Base-by-base conservation (phyloP, 768 basidiomycete species). In the Tremella yokohamensis region DNA sequence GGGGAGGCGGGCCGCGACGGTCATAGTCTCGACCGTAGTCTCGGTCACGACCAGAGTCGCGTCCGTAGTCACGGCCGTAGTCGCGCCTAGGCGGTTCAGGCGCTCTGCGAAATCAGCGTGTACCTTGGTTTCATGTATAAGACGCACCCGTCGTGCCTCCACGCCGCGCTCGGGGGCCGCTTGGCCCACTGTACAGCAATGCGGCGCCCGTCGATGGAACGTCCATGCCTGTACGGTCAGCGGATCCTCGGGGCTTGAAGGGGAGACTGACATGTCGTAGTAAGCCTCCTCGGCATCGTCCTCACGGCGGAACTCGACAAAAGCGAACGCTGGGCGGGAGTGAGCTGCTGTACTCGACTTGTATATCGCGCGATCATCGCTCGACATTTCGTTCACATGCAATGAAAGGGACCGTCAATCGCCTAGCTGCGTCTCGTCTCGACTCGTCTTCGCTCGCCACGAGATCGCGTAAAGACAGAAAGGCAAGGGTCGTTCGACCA, bases 271-370 rank as follows among this genome's bases (percentile, higher is more conserved):
- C 88, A 89, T 89, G 59, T 88, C 87, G 70, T 87, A 84, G 76
- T 88, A 89, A 25, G 88, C 87, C 63, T 88, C 87, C 69, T 89
- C 88, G 18, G 88, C 88, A 69, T 89, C 87, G 40, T 85, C 84
- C 49, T 82, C 81, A 69, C 83, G 84, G 73, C 86, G 84, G 71
- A 89, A 90, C 76, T 90, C 88, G 73, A 90, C 84, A 76, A 90
- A 90, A 57, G 88, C 88, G 77, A 88, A 90, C 80, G 88, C 89
- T 80, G 57, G 42, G 56, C 54, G 56, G 53, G 18, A 34, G 52
- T 42, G 42, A 18, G 42, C n/a, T 34, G 29, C 29, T 34, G 42
- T 22, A 4, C 22, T 45, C 42, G 42, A 8, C 42, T 16, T 45
- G 4, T 4, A 18, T 45, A 45, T 45, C 42, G 39, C 61, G 63